Percentiles rank a stretch among this genome's conserved stretches.
Evolutionary conservation across 768 basidiomycete species (phyloP).

Genomic region (Cystofilobasidium bisporidii): DNA sequence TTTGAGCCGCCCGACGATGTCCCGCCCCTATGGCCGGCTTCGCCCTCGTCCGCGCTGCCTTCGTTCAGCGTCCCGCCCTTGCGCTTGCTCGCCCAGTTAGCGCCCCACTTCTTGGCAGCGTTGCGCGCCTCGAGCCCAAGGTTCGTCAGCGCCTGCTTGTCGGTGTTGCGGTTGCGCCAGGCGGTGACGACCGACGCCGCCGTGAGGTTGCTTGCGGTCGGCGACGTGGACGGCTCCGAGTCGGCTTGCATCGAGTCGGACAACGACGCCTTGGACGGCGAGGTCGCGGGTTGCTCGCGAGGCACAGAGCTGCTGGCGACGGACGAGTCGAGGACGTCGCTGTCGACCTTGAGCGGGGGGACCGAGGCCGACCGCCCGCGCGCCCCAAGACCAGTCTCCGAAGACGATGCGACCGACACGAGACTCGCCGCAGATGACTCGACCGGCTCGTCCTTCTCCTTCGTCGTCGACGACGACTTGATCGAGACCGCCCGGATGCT

Average conservation of each 20-base stretch:
- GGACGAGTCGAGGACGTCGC: not conserved
- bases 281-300: not conserved
- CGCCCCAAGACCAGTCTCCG: not conserved
- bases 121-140: conserved; percentile 51
- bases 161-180: conserved; percentile 58
- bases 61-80: not conserved
- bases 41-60: not conserved
- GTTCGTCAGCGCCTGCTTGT: conserved; percentile 26
- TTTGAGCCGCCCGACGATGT: not conserved
- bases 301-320: not conserved
- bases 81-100: conserved; percentile 54
- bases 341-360: not conserved
- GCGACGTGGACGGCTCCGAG: not conserved
- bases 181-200: conserved; percentile 64
- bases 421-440: conserved; percentile 13
- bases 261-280: not conserved
- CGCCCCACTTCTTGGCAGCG: conserved; percentile 84
- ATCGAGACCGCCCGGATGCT: not conserved
- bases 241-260: not conserved
- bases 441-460: not conserved
- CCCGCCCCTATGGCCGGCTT: not conserved
- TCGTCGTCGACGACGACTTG: not conserved
- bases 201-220: conserved; percentile 41
- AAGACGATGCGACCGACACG: not conserved
- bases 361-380: not conserved